Conservation (phyloP, 768 basidiomycete species). For the Aureoboletus auriporus region DNA sequence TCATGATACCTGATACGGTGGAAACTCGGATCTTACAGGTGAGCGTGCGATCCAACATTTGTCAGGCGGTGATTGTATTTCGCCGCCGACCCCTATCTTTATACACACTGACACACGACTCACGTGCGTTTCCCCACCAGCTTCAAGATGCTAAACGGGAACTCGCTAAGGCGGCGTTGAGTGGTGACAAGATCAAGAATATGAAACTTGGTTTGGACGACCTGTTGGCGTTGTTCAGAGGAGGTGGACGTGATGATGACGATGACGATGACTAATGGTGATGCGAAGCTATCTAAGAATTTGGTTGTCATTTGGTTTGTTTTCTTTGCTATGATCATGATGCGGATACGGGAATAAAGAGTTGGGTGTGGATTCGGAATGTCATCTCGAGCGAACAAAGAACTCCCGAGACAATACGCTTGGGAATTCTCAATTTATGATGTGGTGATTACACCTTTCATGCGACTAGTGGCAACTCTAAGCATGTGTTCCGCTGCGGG, state of each 20-base stretch:
- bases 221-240: slow-evolving; percentile 73
- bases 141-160: slow-evolving; percentile 92
- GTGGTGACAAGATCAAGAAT: slow-evolving; percentile 85
- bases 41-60: slow-evolving; percentile 6
- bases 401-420: too few relatives aligned
- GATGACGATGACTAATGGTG: slow-evolving; percentile 36
- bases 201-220: slow-evolving; percentile 83
- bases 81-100: not conserved
- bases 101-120: not conserved
- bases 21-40: slow-evolving; percentile 83
- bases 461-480: too few relatives aligned
- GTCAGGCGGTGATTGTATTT: not conserved
- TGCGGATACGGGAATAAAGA: too few relatives aligned
- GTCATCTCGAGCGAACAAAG: too few relatives aligned
- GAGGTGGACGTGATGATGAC: slow-evolving; percentile 54
- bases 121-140: slow-evolving; percentile 28
- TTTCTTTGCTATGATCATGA: too few relatives aligned
- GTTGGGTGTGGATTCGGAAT: too few relatives aligned
- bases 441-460: too few relatives aligned
- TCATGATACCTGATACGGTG: slow-evolving; percentile 82
- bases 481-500: too few relatives aligned
- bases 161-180: slow-evolving; percentile 77
- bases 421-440: too few relatives aligned
- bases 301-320: too few relatives aligned
- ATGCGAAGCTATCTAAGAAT: not conserved